Percentiles rank a stretch among this genome's conserved stretches.
Conservation (phyloP, 257 asterid species). For the Rauvolfia tetraphylla region DNA sequence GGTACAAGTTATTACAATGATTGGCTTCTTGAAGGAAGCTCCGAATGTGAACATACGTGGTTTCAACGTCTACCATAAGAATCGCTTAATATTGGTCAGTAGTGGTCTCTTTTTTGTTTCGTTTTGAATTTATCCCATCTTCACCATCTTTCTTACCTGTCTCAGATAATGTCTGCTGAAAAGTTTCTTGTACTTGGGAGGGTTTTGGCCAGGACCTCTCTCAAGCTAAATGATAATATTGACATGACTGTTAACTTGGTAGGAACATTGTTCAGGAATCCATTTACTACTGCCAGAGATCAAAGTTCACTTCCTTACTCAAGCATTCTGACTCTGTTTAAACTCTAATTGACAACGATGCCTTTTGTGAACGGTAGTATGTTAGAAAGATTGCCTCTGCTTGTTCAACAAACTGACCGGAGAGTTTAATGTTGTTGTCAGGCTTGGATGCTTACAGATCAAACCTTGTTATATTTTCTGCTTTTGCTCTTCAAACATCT, state of each 20-base stretch:
- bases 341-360: not conserved
- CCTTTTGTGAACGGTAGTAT: no score
- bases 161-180: not conserved
- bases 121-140: not conserved
- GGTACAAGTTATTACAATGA: slow-evolving; percentile 65
- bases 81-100: slow-evolving; percentile 83
- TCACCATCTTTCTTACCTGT: no score
- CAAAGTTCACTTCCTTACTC: not conserved
- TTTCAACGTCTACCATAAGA: slow-evolving; percentile 94
- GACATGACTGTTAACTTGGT: not conserved
- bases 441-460: no score
- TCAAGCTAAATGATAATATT: not conserved
- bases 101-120: slow-evolving; percentile 18
- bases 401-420: no score
- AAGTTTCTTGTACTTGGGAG: not conserved
- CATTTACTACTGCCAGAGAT: not conserved
- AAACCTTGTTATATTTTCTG: no score
- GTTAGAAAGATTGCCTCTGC: no score
- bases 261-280: not conserved
- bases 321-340: not conserved
- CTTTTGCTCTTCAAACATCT: no score
- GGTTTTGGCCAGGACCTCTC: not conserved
- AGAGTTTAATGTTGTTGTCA: no score
- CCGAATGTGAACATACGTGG: slow-evolving; percentile 80
- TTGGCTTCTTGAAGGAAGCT: slow-evolving; percentile 94